Evolutionary conservation across 1,284 basidiomycete genomes (phyloP).

Genomic region (Pterula multifida): DNA sequence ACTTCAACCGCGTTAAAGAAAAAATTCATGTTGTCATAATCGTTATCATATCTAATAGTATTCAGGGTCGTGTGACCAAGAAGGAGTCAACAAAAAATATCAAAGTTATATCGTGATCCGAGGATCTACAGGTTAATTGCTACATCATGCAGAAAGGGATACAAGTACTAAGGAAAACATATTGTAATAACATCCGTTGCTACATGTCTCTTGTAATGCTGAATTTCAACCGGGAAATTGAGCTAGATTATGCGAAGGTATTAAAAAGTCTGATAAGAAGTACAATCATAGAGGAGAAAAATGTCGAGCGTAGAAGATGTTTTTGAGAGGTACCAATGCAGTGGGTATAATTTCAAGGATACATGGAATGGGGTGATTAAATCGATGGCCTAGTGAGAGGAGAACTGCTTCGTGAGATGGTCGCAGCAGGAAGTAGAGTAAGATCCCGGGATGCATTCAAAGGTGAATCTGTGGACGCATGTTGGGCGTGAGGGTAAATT

Average conservation of each 20-base stretch:
- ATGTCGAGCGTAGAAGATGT: no score
- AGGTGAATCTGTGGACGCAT: conserved; percentile 18
- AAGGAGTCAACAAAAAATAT: background rate
- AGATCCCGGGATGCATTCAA: background rate
- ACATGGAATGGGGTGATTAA: background rate
- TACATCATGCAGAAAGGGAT: background rate
- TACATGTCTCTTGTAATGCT: no score
- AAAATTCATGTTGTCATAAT: background rate
- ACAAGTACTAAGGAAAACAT: background rate
- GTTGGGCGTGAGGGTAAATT: conserved; percentile 71
- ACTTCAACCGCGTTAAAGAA: background rate
- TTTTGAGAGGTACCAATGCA: no score
- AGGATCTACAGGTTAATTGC: background rate
- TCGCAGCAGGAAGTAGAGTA: background rate
- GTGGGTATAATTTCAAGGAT: background rate
- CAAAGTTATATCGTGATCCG: background rate
- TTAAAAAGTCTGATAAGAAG: background rate
- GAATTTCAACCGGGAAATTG: background rate
- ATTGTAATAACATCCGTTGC: background rate
- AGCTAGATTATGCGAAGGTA: background rate
- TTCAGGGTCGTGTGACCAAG: background rate
- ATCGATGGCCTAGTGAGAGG: background rate
- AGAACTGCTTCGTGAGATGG: background rate
- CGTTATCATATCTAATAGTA: background rate
- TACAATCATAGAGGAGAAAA: background rate